Percentiles rank a stretch among this genome's conserved stretches.
phyloP scores from a whole-genome alignment of 2,329 filamentous ascomycete genomes.

The Stemphylium vesicarium region DNA sequence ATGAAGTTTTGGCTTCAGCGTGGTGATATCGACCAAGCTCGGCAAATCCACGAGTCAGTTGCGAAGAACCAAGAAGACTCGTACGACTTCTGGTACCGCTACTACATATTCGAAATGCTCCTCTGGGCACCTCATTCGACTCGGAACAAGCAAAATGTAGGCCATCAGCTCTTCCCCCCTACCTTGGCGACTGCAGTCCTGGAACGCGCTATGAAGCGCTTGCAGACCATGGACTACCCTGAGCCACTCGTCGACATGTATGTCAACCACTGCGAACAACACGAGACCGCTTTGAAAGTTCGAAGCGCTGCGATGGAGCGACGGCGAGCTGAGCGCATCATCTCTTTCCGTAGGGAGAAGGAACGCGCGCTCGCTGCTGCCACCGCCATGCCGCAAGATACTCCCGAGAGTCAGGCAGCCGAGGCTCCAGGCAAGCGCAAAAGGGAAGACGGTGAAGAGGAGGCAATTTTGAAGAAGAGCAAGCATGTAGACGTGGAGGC shows the following conservation, averaged over 20 bases:
- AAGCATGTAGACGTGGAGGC: slow-evolving; percentile 53
- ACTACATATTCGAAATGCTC: slow-evolving; percentile 90
- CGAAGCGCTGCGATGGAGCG: slow-evolving; percentile 76
- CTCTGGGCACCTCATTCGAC: slow-evolving; percentile 66
- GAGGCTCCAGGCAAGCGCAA: slow-evolving; percentile 74
- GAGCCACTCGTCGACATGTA: slow-evolving; percentile 78
- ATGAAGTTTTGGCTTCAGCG: slow-evolving; percentile 91
- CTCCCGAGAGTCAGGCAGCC: slow-evolving; percentile 20
- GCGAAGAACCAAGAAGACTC: slow-evolving; percentile 73
- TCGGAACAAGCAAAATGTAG: slow-evolving; percentile 57
- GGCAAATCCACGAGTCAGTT: slow-evolving; percentile 77
- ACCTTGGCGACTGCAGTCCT: slow-evolving; percentile 77
- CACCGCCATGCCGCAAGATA: slow-evolving; percentile 21
- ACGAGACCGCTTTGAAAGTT: slow-evolving; percentile 78
- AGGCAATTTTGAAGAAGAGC: slow-evolving; percentile 70
- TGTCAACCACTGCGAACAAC: slow-evolving; percentile 83
- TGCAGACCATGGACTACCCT: slow-evolving; percentile 73
- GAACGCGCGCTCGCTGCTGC: slow-evolving; percentile 67
- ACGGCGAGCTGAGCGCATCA: slow-evolving; percentile 61
- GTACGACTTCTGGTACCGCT: slow-evolving; percentile 92
- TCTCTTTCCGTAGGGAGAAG: slow-evolving; percentile 66
- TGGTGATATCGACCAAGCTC: slow-evolving; percentile 75
- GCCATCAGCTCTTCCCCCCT: slow-evolving; percentile 63
- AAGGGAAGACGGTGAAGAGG: slow-evolving; percentile 62
- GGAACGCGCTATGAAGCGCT: slow-evolving; percentile 68